These are phyloP conservation scores for Penstemon newberryi DNA, from an alignment of 257 asterid genomes.

Conservation along the genomic window DNA sequence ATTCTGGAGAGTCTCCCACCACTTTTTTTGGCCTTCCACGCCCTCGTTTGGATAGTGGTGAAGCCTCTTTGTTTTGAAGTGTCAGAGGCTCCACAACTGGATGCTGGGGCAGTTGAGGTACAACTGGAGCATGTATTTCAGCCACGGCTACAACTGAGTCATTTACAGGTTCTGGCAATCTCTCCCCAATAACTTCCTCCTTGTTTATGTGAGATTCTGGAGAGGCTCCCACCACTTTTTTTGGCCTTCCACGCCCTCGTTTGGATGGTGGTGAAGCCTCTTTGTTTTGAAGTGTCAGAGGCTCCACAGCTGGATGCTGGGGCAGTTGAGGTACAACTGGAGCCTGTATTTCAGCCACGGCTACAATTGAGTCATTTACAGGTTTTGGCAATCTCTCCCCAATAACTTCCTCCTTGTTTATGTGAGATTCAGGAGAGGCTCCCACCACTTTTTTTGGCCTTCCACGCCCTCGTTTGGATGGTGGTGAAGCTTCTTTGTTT, in stretches of 20 bases:
- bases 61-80: neutral
- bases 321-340: conserved; percentile 32
- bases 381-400: conserved; percentile 42
- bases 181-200: too few species aligned
- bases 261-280: too few species aligned
- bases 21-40: conserved; percentile 40
- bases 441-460: conserved; percentile 84
- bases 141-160: too few species aligned
- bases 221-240: conserved; percentile 52
- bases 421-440: conserved; percentile 68
- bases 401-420: conserved; percentile 44
- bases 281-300: conserved; percentile 14
- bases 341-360: too few species aligned
- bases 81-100: conserved; percentile 36
- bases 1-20: conserved; percentile 39
- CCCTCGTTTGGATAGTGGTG: too few species aligned
- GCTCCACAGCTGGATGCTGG: conserved; percentile 37
- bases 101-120: conserved; percentile 37
- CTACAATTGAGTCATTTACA: conserved; percentile 30
- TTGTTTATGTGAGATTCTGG: conserved; percentile 17
- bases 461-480: conserved; percentile 93
- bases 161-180: too few species aligned
- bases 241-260: conserved; percentile 5
- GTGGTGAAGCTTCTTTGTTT: conserved; percentile 47
- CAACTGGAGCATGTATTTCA: neutral